Percentiles rank a stretch among this genome's conserved stretches.
Evolutionary conservation across 1,284 basidiomycete species (phyloP).

Genomic region (Pholiota adiposa): DNA sequence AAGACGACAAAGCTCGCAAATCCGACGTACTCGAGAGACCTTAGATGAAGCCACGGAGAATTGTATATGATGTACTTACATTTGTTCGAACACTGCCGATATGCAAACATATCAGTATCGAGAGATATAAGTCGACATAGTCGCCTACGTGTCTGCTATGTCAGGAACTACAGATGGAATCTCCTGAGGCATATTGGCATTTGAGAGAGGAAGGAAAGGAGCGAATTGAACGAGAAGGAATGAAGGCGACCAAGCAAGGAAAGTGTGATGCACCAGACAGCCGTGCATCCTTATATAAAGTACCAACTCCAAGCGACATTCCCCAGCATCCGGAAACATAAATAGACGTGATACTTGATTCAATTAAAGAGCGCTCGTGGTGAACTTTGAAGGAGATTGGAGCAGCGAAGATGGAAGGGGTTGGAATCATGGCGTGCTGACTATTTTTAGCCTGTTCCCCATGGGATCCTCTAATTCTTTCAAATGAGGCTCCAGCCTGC

Average conservation of each 20-base stretch:
- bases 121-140: not conserved
- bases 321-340: not conserved
- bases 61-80: constrained; percentile 6
- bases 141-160: constrained; percentile 21
- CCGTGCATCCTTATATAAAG: not conserved
- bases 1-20: constrained; percentile 50
- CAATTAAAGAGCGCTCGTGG: not conserved
- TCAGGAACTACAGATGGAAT: constrained; percentile 17
- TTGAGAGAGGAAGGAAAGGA: not conserved
- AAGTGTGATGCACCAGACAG: not conserved
- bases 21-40: constrained; percentile 44
- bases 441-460: not conserved
- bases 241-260: not conserved
- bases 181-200: constrained; percentile 18
- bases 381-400: not conserved
- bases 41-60: not conserved
- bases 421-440: not conserved
- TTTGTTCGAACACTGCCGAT: constrained; percentile 19
- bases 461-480: not conserved
- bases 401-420: not conserved
- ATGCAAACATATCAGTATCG: too few species aligned
- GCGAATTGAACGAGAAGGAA: not conserved
- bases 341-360: not conserved
- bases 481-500: not conserved
- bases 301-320: not conserved